These are phyloP conservation scores for Candida tropicalis DNA, from an alignment of 1,139 yeast species.

Conservation along the genomic window DNA sequence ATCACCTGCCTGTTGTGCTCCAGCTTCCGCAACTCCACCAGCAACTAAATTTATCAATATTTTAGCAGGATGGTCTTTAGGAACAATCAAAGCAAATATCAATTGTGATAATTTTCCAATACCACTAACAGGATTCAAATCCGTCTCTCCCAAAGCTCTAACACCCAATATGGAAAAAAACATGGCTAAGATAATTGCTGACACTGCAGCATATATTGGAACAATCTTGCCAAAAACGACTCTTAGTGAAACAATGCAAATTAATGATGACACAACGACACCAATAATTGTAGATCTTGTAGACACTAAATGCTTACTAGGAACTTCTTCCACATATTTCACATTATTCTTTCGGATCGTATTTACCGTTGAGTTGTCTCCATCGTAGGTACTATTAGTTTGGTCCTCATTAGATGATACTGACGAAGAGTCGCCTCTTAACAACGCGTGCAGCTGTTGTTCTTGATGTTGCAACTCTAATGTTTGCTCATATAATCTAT, in stretches of 20 bases:
- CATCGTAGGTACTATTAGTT: conserved; percentile 14
- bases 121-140: conserved; percentile 94
- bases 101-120: conserved; percentile 93
- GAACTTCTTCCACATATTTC: conserved; percentile 15
- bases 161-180: conserved; percentile 84
- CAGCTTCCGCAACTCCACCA: conserved; percentile 98
- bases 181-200: conserved; percentile 75
- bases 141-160: conserved; percentile 94
- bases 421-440: not conserved
- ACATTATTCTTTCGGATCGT: conserved; percentile 7
- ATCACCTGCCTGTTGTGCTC: conserved; percentile 99
- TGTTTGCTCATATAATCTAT: conserved; percentile 7
- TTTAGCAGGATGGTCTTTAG: conserved; percentile 74
- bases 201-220: conserved; percentile 68
- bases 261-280: conserved; percentile 58
- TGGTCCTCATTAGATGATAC: conserved; percentile 23
- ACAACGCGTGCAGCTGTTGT: conserved; percentile 7
- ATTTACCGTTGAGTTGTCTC: not conserved
- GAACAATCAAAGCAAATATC: conserved; percentile 81
- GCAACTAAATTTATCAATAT: conserved; percentile 86
- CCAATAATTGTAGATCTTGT: conserved; percentile 59
- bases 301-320: conserved; percentile 51
- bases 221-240: conserved; percentile 69
- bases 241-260: conserved; percentile 67
- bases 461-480: conserved; percentile 16